Percentiles rank a stretch among this genome's conserved stretches.
Conservation (phyloP, 768 basidiomycete species). For the Amanita jacksonii region DNA sequence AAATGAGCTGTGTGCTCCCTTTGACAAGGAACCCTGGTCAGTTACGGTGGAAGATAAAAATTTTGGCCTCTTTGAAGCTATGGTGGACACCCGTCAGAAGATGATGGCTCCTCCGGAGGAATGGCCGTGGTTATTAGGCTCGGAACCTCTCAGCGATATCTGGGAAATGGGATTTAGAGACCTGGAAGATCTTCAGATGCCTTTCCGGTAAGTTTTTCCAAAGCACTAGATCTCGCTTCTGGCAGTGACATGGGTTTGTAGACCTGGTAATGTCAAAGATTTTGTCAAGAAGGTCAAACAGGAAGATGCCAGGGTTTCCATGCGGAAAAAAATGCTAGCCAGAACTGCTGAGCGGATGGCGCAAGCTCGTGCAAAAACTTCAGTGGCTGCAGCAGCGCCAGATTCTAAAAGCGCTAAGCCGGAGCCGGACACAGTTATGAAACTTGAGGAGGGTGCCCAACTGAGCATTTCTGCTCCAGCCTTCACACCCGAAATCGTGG, state of each 20-base stretch:
- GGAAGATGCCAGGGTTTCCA: slow-evolving; percentile 54
- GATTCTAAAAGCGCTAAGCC: slow-evolving; percentile 8
- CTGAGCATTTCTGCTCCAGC: slow-evolving; percentile 16
- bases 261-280: slow-evolving; percentile 66
- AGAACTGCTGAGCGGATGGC: slow-evolving; percentile 21
- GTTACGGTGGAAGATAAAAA: slow-evolving; percentile 37
- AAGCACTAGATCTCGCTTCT: background rate
- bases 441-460: slow-evolving; percentile 6
- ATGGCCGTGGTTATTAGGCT: slow-evolving; percentile 60
- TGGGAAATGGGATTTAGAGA: slow-evolving; percentile 78
- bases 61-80: slow-evolving; percentile 55
- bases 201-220: slow-evolving; percentile 47
- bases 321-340: slow-evolving; percentile 33
- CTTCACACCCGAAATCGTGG: slow-evolving; percentile 21
- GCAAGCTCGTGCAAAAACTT: slow-evolving; percentile 19
- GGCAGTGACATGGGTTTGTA: slow-evolving; percentile 17
- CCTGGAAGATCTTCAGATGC: slow-evolving; percentile 49
- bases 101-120: slow-evolving; percentile 49
- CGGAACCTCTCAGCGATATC: slow-evolving; percentile 64
- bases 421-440: slow-evolving; percentile 10
- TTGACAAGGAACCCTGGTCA: slow-evolving; percentile 64
- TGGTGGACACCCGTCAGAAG: slow-evolving; percentile 37
- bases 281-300: slow-evolving; percentile 63
- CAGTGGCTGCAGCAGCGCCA: slow-evolving; percentile 13
- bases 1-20: slow-evolving; percentile 69